Evolutionary conservation across 139 green algal species (phyloP).

Genomic region (Pleodorina starrii): DNA sequence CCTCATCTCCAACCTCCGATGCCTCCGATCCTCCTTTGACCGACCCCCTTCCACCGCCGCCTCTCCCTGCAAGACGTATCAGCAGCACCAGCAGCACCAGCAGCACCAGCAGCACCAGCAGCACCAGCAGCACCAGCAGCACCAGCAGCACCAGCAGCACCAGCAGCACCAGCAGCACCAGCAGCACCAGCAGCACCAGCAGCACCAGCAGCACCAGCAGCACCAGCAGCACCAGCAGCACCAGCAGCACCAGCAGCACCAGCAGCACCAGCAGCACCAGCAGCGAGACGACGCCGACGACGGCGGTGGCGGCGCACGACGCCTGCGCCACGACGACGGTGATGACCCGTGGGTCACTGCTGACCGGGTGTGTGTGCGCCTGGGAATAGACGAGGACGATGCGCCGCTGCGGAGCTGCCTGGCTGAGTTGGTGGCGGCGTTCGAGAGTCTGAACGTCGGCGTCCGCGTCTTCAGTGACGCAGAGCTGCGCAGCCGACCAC

Average conservation of each 20-base stretch:
- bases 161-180: background rate
- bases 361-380: background rate
- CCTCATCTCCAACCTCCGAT: background rate
- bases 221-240: background rate
- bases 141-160: background rate
- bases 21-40: no score
- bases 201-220: background rate
- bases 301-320: no score
- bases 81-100: background rate
- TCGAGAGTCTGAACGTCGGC: background rate
- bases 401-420: background rate
- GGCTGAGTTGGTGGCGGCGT: background rate
- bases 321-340: background rate
- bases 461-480: background rate
- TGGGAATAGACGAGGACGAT: constrained; percentile 25
- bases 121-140: background rate
- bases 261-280: no score
- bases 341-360: background rate
- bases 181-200: background rate
- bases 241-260: no score
- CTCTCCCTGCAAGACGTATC: no score
- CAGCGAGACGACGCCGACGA: no score
- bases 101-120: background rate
- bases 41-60: no score
- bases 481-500: background rate